Evolutionary conservation across 2,329 filamentous ascomycete genomes (phyloP).

Genomic region (Exophiala viscosa): DNA sequence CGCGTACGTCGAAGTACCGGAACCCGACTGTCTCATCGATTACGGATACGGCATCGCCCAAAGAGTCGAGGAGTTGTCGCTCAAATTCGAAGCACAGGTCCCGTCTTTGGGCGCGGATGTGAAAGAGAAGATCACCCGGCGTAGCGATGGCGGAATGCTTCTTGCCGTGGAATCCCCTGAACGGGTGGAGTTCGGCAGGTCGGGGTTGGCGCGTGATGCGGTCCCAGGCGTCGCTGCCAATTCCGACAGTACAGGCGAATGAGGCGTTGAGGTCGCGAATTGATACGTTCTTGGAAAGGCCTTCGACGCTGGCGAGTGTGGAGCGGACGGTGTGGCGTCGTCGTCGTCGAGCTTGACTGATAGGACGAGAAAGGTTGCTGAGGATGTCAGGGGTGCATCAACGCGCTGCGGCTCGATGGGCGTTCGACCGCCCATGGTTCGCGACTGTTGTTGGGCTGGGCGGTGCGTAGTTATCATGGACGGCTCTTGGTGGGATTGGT

Average conservation of each 20-base stretch:
- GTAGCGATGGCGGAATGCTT: conserved; percentile 54
- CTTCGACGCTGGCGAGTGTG: conserved; percentile 43
- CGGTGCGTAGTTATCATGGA: not conserved
- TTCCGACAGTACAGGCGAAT: conserved; percentile 54
- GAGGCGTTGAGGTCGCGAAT: conserved; percentile 47
- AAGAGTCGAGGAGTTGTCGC: conserved; percentile 49
- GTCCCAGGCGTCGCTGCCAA: conserved; percentile 54
- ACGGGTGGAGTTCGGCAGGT: conserved; percentile 51
- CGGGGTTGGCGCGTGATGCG: conserved; percentile 42
- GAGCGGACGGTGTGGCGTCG: conserved; percentile 43
- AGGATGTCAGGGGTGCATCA: conserved; percentile 50
- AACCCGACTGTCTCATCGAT: conserved; percentile 56
- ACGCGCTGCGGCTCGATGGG: conserved; percentile 46
- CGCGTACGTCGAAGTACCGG: conserved; percentile 58
- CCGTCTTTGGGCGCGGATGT: conserved; percentile 55
- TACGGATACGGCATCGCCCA: conserved; percentile 48
- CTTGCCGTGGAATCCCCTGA: conserved; percentile 41
- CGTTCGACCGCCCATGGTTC: conserved; percentile 18
- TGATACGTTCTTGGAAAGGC: conserved; percentile 52
- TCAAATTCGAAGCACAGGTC: conserved; percentile 60
- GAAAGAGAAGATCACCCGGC: conserved; percentile 56
- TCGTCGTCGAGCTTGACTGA: conserved; percentile 33
- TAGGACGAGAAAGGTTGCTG: conserved; percentile 54
- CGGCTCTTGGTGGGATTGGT: not conserved
- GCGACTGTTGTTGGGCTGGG: not conserved